A percentile compares a stretch with the other conserved stretches of the same genome.
Evolutionary conservation across 208 protist genomes (phyloP).

Genomic region (Wallacemonas collosoma): DNA sequence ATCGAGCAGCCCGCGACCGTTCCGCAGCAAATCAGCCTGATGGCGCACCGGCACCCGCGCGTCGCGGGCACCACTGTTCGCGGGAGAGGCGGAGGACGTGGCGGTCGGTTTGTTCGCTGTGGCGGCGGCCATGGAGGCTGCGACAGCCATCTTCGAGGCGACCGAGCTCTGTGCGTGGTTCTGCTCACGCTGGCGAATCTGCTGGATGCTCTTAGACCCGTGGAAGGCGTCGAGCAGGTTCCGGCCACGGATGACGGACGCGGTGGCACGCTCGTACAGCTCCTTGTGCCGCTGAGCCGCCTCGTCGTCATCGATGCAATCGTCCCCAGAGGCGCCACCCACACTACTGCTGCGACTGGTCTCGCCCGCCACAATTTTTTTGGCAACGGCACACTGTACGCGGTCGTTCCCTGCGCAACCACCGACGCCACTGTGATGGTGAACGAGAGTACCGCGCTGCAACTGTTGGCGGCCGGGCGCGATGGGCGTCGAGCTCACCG

Average conservation of each 20-base stretch:
- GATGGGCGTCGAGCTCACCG: conserved; percentile 6
- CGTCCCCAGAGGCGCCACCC: background rate
- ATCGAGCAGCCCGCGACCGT: conserved; percentile 2
- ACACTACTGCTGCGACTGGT: background rate
- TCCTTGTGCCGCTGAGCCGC: conserved; percentile 8
- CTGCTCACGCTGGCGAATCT: conserved; percentile 45
- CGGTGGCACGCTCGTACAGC: conserved; percentile 48
- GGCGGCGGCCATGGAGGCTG: background rate
- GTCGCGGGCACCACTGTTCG: background rate
- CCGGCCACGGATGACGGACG: conserved; percentile 55
- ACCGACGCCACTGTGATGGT: background rate
- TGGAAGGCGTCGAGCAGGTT: conserved; percentile 64
- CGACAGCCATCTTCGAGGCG: background rate
- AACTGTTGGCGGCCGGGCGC: background rate
- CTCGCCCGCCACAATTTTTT: background rate
- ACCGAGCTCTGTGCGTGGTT: conserved; percentile 22
- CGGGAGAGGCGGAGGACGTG: background rate
- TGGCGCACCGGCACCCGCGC: background rate
- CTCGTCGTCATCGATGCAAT: background rate
- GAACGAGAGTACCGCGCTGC: conserved; percentile 8
- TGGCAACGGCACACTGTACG: too few relatives aligned
- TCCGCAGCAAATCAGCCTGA: background rate
- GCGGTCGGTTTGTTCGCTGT: background rate
- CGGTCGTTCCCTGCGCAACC: conserved; percentile 7
- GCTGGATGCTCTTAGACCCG: conserved; percentile 51